Base-by-base conservation (phyloP, 805 yeast species). In the baker's yeast (Saccharomyces cerevisiae) region DNA sequence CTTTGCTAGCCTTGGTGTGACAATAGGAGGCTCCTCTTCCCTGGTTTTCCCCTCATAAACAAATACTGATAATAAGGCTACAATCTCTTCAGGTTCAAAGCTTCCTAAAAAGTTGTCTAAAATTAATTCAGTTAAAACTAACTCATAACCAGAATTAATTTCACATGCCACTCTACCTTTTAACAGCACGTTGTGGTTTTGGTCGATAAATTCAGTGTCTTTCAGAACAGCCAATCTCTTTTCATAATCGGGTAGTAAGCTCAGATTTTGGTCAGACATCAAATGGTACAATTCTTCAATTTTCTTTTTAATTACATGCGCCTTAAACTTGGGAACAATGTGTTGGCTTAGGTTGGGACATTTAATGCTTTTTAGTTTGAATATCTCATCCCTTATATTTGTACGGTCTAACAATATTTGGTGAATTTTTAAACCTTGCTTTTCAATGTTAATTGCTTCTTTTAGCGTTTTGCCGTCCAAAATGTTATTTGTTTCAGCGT, bases 91-190 rank as follows among this genome's bases (percentile, higher is more conserved):
- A 0, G 97, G 90, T 58, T 91, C 95, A 66, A 87, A 91, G 55
- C 89, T 95, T 30, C 92, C 96, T 57, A 94, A 73, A 74, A 92
- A 90, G 70, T 94, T 94, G 64, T 92, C 96, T 61, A 94, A 76
- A 17, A 94, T 81, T 53, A 94, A 76, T 69, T 94, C 99, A 0
- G 99, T 92, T 10, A 94, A 68, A 2, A 87, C 85, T 53, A 91
- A 76, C 70, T 94, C 99, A 81, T 91, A 89, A 0, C 98, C 98
- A 27, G 89, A 79, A 67, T 87, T 88, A 55, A 89, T 79, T 63
- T 94, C 99, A 73, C 96, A 94, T 0, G 95, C 96, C 49, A 89
- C 96, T 57, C 97, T 76, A 32, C 98, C 98, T 72, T 91, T 91
- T 60, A 94, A 74, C 49, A 74, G 64, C 46, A 82, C 83, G 55